phyloP scores from a whole-genome alignment of 805 yeast genomes.

The Lipomyces mesembrius region DNA sequence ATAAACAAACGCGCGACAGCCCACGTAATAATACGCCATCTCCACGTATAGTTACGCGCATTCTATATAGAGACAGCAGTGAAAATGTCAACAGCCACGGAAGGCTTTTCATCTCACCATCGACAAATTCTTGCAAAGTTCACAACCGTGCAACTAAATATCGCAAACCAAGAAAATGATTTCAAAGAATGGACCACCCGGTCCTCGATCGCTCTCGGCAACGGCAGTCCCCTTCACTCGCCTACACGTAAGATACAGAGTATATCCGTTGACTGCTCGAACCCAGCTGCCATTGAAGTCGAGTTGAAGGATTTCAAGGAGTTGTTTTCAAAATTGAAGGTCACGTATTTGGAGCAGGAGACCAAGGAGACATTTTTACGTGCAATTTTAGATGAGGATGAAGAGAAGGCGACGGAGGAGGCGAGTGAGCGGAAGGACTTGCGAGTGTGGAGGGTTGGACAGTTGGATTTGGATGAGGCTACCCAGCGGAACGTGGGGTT shows the following conservation, averaged over 20 bases:
- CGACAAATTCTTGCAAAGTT: slow-evolving; percentile 8
- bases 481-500: slow-evolving; percentile 15
- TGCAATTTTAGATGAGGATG: slow-evolving; percentile 50
- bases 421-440: slow-evolving; percentile 43
- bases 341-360: slow-evolving; percentile 71
- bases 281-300: slow-evolving; percentile 42
- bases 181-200: slow-evolving; percentile 24
- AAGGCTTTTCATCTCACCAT: slow-evolving; percentile 7
- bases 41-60: not conserved
- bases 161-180: slow-evolving; percentile 22
- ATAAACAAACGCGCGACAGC: slow-evolving; percentile 10
- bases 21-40: not conserved
- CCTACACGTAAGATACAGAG: not conserved
- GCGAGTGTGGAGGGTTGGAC: slow-evolving; percentile 35
- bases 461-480: slow-evolving; percentile 21
- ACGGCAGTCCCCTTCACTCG: slow-evolving; percentile 7
- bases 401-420: slow-evolving; percentile 46
- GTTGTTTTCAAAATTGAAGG: slow-evolving; percentile 60
- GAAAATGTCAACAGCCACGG: not conserved
- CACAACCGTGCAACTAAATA: slow-evolving; percentile 3
- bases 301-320: slow-evolving; percentile 45
- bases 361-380: slow-evolving; percentile 69
- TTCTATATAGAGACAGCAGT: not conserved
- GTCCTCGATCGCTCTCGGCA: slow-evolving; percentile 16
- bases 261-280: slow-evolving; percentile 13